Percentiles rank a stretch among this genome's conserved stretches.
Evolutionary conservation across 345 rosid species (phyloP).

Genomic region (Geranium brycei): DNA sequence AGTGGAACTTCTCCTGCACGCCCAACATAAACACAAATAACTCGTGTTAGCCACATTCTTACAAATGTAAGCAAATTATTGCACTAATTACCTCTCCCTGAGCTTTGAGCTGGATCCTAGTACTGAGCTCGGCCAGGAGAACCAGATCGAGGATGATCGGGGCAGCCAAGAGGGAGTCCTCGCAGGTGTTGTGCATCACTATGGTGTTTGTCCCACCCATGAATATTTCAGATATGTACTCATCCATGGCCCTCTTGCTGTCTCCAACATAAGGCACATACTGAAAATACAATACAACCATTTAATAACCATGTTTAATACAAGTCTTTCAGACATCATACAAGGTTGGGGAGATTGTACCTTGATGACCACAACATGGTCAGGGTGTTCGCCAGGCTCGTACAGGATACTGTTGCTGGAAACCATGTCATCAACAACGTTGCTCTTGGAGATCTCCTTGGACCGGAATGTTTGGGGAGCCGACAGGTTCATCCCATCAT

Average conservation of each 20-base stretch:
- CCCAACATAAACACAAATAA: too few relatives aligned
- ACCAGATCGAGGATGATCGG: slow-evolving; percentile 92
- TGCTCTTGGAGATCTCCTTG: slow-evolving; percentile 94
- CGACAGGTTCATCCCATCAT: slow-evolving; percentile 93
- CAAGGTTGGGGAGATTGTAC: slow-evolving; percentile 14
- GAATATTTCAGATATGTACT: slow-evolving; percentile 95
- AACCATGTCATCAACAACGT: slow-evolving; percentile 97
- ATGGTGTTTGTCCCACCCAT: slow-evolving; percentile 94
- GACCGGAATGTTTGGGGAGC: slow-evolving; percentile 96
- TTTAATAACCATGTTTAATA: too few relatives aligned
- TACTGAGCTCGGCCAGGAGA: slow-evolving; percentile 88
- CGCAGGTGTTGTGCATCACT: slow-evolving; percentile 88
- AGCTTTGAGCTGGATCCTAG: slow-evolving; percentile 71
- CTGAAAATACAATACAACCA: slow-evolving; percentile 17
- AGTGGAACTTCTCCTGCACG: slow-evolving; percentile 77
- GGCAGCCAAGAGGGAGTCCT: slow-evolving; percentile 95
- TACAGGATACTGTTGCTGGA: slow-evolving; percentile 79
- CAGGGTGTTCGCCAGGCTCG: slow-evolving; percentile 94
- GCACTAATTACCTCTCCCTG: slow-evolving; percentile 51
- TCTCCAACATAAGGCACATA: slow-evolving; percentile 91
- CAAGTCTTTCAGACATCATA: too few relatives aligned
- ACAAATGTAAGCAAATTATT: too few relatives aligned
- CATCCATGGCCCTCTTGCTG: slow-evolving; percentile 99
- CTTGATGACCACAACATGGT: slow-evolving; percentile 98
- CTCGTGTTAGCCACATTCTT: too few relatives aligned